These are phyloP conservation scores for Chimonanthus salicifolius DNA, from an alignment of 164 flowering plant genomes.

Conservation along the genomic window DNA sequence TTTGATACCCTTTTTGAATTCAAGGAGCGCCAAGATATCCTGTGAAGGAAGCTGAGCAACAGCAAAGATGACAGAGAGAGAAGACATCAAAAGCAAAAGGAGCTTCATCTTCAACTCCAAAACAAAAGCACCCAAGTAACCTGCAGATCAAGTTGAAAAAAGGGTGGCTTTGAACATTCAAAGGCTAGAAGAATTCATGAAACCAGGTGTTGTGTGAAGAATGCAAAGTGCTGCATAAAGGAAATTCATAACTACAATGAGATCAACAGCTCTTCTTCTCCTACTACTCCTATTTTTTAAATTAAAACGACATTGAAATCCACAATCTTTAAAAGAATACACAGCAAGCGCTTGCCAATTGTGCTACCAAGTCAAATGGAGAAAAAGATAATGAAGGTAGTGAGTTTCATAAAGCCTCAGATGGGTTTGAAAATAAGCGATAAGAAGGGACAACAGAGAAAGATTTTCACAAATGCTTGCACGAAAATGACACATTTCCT, in stretches of 20 bases:
- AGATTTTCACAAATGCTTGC: not conserved
- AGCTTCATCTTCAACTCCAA: conserved; percentile 8
- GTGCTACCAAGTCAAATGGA: too few species aligned
- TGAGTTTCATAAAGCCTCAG: not conserved
- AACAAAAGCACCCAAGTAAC: not conserved
- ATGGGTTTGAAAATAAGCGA: not conserved
- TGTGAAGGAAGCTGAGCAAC: conserved; percentile 82
- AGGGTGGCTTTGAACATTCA: not conserved
- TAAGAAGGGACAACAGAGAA: not conserved
- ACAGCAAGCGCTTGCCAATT: not conserved
- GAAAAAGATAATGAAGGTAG: not conserved
- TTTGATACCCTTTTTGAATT: conserved; percentile 87
- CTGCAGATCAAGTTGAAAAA: not conserved
- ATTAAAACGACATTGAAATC: not conserved
- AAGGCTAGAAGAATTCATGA: not conserved
- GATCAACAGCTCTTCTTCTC: not conserved
- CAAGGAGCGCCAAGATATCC: conserved; percentile 75
- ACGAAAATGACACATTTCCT: not conserved
- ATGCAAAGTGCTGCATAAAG: not conserved
- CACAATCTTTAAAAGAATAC: not conserved
- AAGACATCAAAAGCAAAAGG: conserved; percentile 3
- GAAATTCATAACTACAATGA: not conserved
- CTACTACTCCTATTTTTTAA: too few species aligned
- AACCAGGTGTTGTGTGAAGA: not conserved
- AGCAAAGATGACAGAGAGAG: conserved; percentile 10